A percentile compares a stretch with the other conserved stretches of the same genome.
phyloP scores from a whole-genome alignment of 768 basidiomycete genomes.

The Goffeauzyma gilvescens region DNA sequence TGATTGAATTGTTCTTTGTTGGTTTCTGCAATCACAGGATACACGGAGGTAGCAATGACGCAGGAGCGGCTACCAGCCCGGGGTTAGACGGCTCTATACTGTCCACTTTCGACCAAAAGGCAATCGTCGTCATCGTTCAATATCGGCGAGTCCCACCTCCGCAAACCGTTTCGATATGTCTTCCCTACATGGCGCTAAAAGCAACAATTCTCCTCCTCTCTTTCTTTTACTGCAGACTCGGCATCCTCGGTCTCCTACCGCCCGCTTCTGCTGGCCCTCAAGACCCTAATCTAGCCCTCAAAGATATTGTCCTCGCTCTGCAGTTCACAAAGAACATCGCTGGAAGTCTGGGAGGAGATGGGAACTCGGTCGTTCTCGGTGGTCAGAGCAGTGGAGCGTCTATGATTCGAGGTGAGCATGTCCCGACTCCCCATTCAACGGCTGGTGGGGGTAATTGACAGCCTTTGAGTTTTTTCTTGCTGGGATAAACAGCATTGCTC shows the following conservation, averaged over 20 bases:
- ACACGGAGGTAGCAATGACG: conserved; percentile 64
- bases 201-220: conserved; percentile 7
- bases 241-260: conserved; percentile 48
- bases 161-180: conserved; percentile 30
- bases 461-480: background rate
- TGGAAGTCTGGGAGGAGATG: conserved; percentile 48
- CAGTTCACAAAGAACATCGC: conserved; percentile 44
- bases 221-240: conserved; percentile 33
- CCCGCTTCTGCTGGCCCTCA: conserved; percentile 34
- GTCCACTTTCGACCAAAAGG: conserved; percentile 44
- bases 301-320: conserved; percentile 45
- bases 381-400: conserved; percentile 67
- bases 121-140: conserved; percentile 64
- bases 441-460: background rate
- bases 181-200: background rate
- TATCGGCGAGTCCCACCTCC: conserved; percentile 68
- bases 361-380: conserved; percentile 45
- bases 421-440: background rate
- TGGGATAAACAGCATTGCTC: conserved; percentile 39
- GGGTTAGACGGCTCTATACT: conserved; percentile 62
- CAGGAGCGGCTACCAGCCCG: conserved; percentile 50
- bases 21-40: conserved; percentile 38
- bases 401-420: conserved; percentile 42
- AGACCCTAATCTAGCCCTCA: conserved; percentile 35
- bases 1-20: no score